Conservation (phyloP, 2,329 filamentous ascomycete species). For the Arthrobotrys sinensis region DNA sequence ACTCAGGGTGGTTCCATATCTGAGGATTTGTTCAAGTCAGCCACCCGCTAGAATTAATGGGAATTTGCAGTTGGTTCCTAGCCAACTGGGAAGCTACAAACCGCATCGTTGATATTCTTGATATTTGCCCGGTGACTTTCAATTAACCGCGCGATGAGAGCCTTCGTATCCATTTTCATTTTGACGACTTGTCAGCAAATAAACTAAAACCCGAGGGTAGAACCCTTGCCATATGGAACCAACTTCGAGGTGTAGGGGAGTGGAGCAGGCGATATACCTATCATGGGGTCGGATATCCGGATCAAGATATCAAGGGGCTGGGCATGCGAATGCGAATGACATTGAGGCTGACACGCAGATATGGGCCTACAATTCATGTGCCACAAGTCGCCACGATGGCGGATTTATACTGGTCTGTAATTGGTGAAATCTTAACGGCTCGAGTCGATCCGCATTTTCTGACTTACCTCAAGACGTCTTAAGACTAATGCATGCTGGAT, state of each 20-base stretch:
- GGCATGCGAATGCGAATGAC: neutral
- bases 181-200: neutral
- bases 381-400: no score
- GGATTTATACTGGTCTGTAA: no score
- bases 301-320: constrained; percentile 1
- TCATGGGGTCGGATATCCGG: no score
- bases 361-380: neutral
- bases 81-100: neutral
- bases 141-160: constrained; percentile 9
- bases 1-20: constrained; percentile 72
- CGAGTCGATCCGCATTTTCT: no score
- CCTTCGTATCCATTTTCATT: constrained; percentile 34
- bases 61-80: neutral
- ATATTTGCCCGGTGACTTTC: constrained; percentile 15
- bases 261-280: no score
- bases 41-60: neutral
- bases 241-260: no score
- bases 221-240: no score
- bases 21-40: neutral
- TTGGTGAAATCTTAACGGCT: no score
- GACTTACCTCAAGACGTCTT: no score
- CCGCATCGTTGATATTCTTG: constrained; percentile 35
- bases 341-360: neutral
- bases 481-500: no score
- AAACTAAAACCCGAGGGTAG: no score